Conservation (phyloP, 2,329 filamentous ascomycete genomes). For the Magnaporthales sp. region DNA sequence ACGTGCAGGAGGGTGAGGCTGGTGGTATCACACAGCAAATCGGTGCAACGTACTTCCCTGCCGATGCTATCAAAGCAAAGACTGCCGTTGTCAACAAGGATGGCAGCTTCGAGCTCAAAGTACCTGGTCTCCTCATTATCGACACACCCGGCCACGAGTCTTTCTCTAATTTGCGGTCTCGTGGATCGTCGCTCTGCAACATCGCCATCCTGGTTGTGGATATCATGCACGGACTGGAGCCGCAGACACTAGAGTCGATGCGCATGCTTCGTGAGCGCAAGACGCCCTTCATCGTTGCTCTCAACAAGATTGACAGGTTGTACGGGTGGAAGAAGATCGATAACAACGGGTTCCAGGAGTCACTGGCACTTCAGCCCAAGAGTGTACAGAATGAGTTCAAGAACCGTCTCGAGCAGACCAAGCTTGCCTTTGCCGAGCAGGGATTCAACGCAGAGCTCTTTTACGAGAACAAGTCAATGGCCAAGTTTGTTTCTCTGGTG, state of each 20-base stretch:
- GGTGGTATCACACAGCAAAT: constrained; percentile 99
- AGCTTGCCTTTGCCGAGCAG: constrained; percentile 89
- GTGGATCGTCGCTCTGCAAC: constrained; percentile 97
- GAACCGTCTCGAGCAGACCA: constrained; percentile 82
- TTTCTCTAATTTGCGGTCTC: constrained; percentile 94
- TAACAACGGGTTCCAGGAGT: constrained; percentile 97
- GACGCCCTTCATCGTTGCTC: constrained; percentile 94
- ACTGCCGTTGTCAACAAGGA: constrained; percentile 89
- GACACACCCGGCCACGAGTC: constrained; percentile 99
- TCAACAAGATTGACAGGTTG: constrained; percentile 99
- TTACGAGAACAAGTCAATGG: constrained; percentile 97
- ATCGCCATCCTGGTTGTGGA: constrained; percentile 98
- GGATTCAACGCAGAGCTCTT: constrained; percentile 96
- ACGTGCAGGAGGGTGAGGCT: constrained; percentile 97
- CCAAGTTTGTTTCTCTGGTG: constrained; percentile 87
- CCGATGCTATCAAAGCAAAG: constrained; percentile 87
- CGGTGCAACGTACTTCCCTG: constrained; percentile 97
- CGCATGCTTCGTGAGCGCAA: constrained; percentile 83
- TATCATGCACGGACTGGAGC: constrained; percentile 99
- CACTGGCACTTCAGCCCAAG: constrained; percentile 81
- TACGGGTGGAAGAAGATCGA: constrained; percentile 98
- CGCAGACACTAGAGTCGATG: constrained; percentile 96
- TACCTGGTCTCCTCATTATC: constrained; percentile 91
- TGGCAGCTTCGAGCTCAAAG: constrained; percentile 88
- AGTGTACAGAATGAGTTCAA: constrained; percentile 90